Evolutionary conservation across 371 early-diverging fungal genomes (phyloP).

Genomic region (Entomophthora muscae): DNA sequence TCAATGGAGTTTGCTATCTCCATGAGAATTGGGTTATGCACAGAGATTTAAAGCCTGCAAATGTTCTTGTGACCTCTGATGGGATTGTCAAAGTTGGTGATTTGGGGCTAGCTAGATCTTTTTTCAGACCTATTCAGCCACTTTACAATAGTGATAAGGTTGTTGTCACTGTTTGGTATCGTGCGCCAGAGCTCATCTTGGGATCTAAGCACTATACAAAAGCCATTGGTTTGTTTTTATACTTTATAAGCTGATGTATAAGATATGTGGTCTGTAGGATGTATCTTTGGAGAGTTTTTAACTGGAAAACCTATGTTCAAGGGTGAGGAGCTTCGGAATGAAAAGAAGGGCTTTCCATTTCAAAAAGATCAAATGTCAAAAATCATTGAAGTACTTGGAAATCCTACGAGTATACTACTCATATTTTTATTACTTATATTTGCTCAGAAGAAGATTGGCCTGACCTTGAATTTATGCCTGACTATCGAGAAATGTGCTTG

Average conservation of each 20-base stretch:
- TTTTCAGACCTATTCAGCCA: too few species aligned
- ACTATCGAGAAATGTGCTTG: conserved; percentile 31
- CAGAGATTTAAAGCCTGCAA: conserved; percentile 83
- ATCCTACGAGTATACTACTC: conserved; percentile 46
- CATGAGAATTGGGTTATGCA: conserved; percentile 88
- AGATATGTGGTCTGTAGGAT: conserved; percentile 92
- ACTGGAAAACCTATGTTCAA: conserved; percentile 79
- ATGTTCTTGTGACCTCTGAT: conserved; percentile 65
- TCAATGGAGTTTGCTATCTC: conserved; percentile 79
- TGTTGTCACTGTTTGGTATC: too few species aligned
- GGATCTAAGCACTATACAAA: conserved; percentile 82
- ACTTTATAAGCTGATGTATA: conserved; percentile 11
- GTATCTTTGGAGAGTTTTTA: conserved; percentile 86
- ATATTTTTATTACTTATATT: neutral
- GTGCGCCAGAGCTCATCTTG: too few species aligned
- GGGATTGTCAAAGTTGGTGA: conserved; percentile 57
- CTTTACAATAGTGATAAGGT: too few species aligned
- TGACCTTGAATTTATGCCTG: conserved; percentile 48
- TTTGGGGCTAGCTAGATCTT: conserved; percentile 75
- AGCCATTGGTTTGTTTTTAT: conserved; percentile 37
- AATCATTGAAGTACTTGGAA: conserved; percentile 80
- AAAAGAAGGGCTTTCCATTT: conserved; percentile 76
- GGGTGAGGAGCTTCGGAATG: conserved; percentile 87
- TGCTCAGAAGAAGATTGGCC: conserved; percentile 57
- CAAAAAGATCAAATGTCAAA: conserved; percentile 73